A percentile compares a stretch with the other conserved stretches of the same genome.
Conservation (phyloP, 495 filamentous ascomycete species). For the Penicillium simplicissimum region DNA sequence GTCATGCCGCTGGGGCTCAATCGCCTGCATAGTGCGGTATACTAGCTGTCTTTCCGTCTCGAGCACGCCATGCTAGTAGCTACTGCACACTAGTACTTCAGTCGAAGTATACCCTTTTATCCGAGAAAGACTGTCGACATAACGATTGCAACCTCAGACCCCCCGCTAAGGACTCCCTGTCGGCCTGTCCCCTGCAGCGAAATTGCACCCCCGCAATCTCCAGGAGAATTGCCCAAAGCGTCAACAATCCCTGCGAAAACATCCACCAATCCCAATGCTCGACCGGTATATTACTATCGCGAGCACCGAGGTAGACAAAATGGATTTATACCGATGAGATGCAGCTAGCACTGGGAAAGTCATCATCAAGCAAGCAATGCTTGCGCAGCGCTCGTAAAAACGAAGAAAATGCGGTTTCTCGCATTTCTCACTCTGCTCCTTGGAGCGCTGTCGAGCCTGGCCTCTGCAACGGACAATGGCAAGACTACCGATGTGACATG, state of each 20-base stretch:
- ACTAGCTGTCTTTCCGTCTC: too few relatives aligned
- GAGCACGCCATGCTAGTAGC: too few relatives aligned
- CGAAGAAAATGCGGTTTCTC: conserved; percentile 23
- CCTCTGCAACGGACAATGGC: conserved; percentile 32
- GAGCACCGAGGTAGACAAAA: conserved; percentile 23
- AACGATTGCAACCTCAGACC: not conserved
- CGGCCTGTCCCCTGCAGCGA: conserved; percentile 1
- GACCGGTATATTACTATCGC: conserved; percentile 28
- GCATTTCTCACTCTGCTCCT: conserved; percentile 32
- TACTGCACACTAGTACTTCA: too few relatives aligned
- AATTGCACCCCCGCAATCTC: conserved; percentile 19
- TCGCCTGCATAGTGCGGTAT: too few relatives aligned
- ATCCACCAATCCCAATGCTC: conserved; percentile 33
- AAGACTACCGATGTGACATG: conserved; percentile 40
- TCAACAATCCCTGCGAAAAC: conserved; percentile 19
- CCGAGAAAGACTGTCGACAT: not conserved
- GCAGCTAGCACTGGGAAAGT: not conserved
- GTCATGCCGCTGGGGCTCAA: not conserved
- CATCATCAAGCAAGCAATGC: not conserved
- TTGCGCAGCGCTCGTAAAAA: not conserved
- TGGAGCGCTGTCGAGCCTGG: conserved; percentile 32
- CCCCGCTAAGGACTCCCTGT: not conserved
- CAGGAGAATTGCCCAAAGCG: conserved; percentile 28
- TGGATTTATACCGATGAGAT: conserved; percentile 2
- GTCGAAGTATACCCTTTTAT: not conserved